Evolutionary conservation across 306 rosid genomes (phyloP).

Genomic region (Trifolium pratense): DNA sequence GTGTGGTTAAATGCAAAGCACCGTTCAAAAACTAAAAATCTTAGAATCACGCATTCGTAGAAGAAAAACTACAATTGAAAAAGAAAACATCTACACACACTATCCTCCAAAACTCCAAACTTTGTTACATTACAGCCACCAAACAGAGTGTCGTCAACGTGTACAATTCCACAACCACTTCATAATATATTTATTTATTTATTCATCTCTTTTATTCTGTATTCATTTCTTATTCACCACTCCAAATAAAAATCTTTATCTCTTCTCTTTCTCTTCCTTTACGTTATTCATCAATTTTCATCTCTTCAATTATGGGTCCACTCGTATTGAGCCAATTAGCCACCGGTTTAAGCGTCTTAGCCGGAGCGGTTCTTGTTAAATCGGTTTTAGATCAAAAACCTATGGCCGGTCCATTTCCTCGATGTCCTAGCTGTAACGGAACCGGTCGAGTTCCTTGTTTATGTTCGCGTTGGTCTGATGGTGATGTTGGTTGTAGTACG

Average conservation of each 20-base stretch:
- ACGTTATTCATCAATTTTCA: not conserved
- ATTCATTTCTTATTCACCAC: slow-evolving; percentile 17
- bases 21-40: not conserved
- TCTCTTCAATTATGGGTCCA: slow-evolving; percentile 51
- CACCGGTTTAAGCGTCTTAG: slow-evolving; percentile 82
- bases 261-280: not conserved
- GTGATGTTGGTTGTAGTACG: slow-evolving; percentile 78
- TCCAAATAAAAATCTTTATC: slow-evolving; percentile 4
- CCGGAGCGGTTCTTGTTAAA: slow-evolving; percentile 83
- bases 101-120: slow-evolving; percentile 44
- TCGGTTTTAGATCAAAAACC: slow-evolving; percentile 79
- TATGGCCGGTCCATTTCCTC: slow-evolving; percentile 82
- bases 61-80: slow-evolving; percentile 16
- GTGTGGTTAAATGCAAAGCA: not conserved
- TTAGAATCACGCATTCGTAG: not conserved
- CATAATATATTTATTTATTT: too few relatives aligned
- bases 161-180: slow-evolving; percentile 69
- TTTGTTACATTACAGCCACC: slow-evolving; percentile 47
- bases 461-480: slow-evolving; percentile 92
- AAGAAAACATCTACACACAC: slow-evolving; percentile 55
- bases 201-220: not conserved
- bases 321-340: slow-evolving; percentile 79
- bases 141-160: slow-evolving; percentile 58
- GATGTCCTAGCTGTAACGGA: slow-evolving; percentile 86
- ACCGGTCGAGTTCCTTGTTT: slow-evolving; percentile 82